Base-by-base conservation (phyloP, 176 grass and related monocot genomes). In the Oryza glaberrima region DNA sequence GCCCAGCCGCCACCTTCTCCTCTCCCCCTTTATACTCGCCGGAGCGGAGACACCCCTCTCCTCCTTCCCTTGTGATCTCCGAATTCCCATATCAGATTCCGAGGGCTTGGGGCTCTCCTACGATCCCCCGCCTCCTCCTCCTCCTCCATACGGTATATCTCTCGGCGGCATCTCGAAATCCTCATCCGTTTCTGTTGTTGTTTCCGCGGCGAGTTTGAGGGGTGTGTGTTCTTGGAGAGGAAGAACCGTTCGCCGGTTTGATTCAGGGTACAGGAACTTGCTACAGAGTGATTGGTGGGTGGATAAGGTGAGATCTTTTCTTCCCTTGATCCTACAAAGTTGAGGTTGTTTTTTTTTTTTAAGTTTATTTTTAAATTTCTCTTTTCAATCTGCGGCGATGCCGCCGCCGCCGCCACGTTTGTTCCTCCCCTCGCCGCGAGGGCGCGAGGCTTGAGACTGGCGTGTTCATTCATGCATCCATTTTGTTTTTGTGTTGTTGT, bases 61-160 rank as follows among this genome's bases (percentile, higher is more conserved):
- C 28, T 22, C 6, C 36, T 14, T 22, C 45, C 74, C 76, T 84
- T 72, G 89, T 87, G 89, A 88, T 84, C 81, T 87, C 89, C 75
- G 52, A 72, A 47, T 75, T 72, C 56, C 46, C 77, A 17, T 82
- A 80, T 90, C 70, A 71, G 77, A 67, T 82, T 72, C 85, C 81
- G 22, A 92, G 87, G 84, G 58, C 15, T 78, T 78, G 76, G 65
- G 47, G 7, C 85, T 14, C 19, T 19, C 51, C 11, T 68, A 44
- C 47, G 63, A 87, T 80, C 81, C 67, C 67, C 69, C 23, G 9
- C 26, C 26, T 26, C 26, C 26, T 26, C 12, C 81, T 67, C 76
- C 76, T 79, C 82, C 28, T 23, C 54, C 67, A 63, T 84, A 80
- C 3, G 7, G 1, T 19, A 7, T 56, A 17, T 58, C 54, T 89